phyloP scores from a whole-genome alignment of 441 rosid species.

The Eruca vesicaria region DNA sequence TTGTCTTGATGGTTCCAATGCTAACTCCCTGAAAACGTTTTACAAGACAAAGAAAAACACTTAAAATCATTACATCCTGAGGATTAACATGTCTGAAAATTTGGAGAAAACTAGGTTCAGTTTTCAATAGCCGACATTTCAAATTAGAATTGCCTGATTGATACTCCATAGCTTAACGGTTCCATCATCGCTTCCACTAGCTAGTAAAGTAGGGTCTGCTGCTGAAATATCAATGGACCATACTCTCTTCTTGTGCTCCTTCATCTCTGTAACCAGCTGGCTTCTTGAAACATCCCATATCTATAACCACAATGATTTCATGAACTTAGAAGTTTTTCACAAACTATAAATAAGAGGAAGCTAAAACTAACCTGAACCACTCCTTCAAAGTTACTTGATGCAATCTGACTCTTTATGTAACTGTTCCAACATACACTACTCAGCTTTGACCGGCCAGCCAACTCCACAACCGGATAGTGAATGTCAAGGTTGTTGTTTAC shows the following conservation, averaged over 20 bases:
- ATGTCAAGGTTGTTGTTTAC: slow-evolving; percentile 70
- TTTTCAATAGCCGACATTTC: slow-evolving; percentile 71
- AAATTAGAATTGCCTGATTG: slow-evolving; percentile 97
- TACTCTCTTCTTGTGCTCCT: slow-evolving; percentile 86
- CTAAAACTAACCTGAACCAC: slow-evolving; percentile 75
- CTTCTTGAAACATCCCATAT: slow-evolving; percentile 89
- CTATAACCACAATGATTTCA: slow-evolving; percentile 33
- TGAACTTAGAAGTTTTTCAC: neutral
- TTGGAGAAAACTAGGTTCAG: slow-evolving; percentile 53
- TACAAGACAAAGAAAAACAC: slow-evolving; percentile 37
- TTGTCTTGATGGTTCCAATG: slow-evolving; percentile 82
- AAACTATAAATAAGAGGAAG: neutral
- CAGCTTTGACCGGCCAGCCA: slow-evolving; percentile 76
- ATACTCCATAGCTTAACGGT: slow-evolving; percentile 97
- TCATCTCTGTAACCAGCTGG: slow-evolving; percentile 70
- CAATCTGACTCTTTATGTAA: slow-evolving; percentile 89
- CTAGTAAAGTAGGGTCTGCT: slow-evolving; percentile 83
- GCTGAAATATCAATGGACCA: slow-evolving; percentile 92
- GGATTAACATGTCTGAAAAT: slow-evolving; percentile 21
- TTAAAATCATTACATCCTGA: slow-evolving; percentile 40
- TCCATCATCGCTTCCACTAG: slow-evolving; percentile 96
- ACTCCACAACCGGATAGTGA: slow-evolving; percentile 93
- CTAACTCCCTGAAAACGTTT: slow-evolving; percentile 72
- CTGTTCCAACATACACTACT: slow-evolving; percentile 94
- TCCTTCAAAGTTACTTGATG: slow-evolving; percentile 97